A percentile compares a stretch with the other conserved stretches of the same genome.
Conservation (phyloP, 225 moss, liverwort and hornwort species). For the Polytrichum commune region DNA sequence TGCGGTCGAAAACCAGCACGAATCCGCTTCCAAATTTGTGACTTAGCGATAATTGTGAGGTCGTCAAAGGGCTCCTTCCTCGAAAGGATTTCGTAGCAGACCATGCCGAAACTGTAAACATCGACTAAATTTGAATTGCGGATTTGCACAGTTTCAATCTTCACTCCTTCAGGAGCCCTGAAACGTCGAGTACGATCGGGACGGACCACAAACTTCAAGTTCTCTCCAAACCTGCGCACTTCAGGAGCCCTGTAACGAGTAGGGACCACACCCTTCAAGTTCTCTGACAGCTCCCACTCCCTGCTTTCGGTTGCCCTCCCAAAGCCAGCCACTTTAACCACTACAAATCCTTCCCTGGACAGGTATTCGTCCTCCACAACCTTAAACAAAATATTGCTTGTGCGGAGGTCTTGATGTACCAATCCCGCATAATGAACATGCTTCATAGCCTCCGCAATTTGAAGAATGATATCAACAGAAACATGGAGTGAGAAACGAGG, state of each 20-base stretch:
- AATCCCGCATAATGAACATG: not conserved
- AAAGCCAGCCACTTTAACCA: not conserved
- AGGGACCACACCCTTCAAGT: no score
- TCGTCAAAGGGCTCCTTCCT: no score
- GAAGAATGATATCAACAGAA: not conserved
- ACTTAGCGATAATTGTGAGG: no score
- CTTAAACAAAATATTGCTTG: not conserved
- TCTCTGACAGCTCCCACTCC: no score
- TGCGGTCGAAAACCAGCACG: not conserved
- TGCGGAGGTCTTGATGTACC: not conserved
- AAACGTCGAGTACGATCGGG: no score
- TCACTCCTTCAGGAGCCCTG: no score
- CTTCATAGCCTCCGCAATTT: not conserved
- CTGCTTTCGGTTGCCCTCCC: not conserved
- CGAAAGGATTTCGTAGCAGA: not conserved
- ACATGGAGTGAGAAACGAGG: not conserved
- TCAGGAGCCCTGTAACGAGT: no score
- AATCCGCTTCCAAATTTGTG: no score
- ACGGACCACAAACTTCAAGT: no score
- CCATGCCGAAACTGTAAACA: conserved; percentile 1
- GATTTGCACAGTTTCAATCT: no score
- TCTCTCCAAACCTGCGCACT: no score
- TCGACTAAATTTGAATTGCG: not conserved
- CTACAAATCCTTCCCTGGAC: not conserved
- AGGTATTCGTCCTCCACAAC: not conserved